A percentile compares a stretch with the other conserved stretches of the same genome.
These are phyloP conservation scores for Gossypium sturtianum DNA, from an alignment of 345 rosid genomes.

Conservation along the genomic window DNA sequence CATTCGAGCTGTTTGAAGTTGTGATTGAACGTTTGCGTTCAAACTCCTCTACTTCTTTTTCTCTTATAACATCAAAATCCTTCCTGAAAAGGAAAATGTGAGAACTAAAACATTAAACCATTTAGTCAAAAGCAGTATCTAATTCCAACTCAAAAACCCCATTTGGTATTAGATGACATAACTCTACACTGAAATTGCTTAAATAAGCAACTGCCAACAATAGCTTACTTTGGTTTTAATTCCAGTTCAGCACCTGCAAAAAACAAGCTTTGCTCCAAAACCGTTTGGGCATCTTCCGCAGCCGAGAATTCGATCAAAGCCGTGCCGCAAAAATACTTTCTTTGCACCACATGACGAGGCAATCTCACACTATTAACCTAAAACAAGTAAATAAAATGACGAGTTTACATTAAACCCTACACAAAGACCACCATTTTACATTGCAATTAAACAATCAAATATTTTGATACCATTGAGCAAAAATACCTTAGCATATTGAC, in stretches of 20 bases:
- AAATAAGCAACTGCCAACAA: conserved; percentile 8
- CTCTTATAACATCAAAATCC: conserved; percentile 76
- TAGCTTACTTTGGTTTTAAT: conserved; percentile 72
- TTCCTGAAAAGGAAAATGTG: conserved; percentile 39
- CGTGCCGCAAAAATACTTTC: conserved; percentile 65
- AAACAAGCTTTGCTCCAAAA: conserved; percentile 49
- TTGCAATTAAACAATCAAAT: not conserved
- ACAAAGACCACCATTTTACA: not conserved
- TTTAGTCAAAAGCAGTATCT: not conserved
- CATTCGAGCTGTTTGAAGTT: conserved; percentile 32
- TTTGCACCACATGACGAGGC: conserved; percentile 78
- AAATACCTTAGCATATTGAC: conserved; percentile 67
- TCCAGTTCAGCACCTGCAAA: conserved; percentile 66
- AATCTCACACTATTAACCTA: conserved; percentile 89
- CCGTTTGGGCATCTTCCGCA: conserved; percentile 60
- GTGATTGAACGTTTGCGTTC: conserved; percentile 28
- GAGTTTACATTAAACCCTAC: not conserved
- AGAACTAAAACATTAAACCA: not conserved
- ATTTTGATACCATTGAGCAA: not conserved
- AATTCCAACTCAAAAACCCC: not conserved
- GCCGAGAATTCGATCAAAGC: conserved; percentile 80
- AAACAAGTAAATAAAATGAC: not conserved
- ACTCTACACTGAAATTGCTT: not conserved
- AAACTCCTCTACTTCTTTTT: conserved; percentile 37
- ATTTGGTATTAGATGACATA: not conserved